phyloP scores from a whole-genome alignment of 495 filamentous ascomycete genomes.

The Aspergillus sparsus region DNA sequence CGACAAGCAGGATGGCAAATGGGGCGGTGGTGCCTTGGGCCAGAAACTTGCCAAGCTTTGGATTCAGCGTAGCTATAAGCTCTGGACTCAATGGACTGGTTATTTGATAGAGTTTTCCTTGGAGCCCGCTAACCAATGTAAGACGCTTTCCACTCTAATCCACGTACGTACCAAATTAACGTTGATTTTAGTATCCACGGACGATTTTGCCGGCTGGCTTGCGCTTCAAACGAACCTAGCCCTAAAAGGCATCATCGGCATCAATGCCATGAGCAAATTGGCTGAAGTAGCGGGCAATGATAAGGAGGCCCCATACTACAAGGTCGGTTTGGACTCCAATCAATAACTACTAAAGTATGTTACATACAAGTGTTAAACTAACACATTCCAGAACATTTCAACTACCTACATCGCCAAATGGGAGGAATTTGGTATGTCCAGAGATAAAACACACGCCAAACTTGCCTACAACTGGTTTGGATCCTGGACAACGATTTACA shows the following conservation, averaged over 20 bases:
- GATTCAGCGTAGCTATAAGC: conserved; percentile 64
- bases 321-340: conserved; percentile 33
- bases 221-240: conserved; percentile 92
- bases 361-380: conserved; percentile 3
- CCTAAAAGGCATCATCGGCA: conserved; percentile 90
- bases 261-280: conserved; percentile 89
- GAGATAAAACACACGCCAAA: conserved; percentile 83
- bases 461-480: conserved; percentile 94
- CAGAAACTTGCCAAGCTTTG: conserved; percentile 54
- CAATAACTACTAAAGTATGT: neutral
- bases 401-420: conserved; percentile 79
- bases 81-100: conserved; percentile 92
- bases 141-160: conserved; percentile 15
- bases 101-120: conserved; percentile 89
- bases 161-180: neutral
- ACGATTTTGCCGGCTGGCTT: conserved; percentile 95
- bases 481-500: conserved; percentile 94
- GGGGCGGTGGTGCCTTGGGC: conserved; percentile 53
- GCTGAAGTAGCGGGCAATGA: conserved; percentile 67
- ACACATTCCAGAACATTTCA: conserved; percentile 56
- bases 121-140: conserved; percentile 79
- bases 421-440: conserved; percentile 76
- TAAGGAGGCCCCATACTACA: conserved; percentile 67
- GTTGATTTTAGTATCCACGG: conserved; percentile 64
- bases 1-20: conserved; percentile 51